Evolutionary conservation across 345 rosid species (phyloP).

Genomic region (Arabidopsis arenosa): DNA sequence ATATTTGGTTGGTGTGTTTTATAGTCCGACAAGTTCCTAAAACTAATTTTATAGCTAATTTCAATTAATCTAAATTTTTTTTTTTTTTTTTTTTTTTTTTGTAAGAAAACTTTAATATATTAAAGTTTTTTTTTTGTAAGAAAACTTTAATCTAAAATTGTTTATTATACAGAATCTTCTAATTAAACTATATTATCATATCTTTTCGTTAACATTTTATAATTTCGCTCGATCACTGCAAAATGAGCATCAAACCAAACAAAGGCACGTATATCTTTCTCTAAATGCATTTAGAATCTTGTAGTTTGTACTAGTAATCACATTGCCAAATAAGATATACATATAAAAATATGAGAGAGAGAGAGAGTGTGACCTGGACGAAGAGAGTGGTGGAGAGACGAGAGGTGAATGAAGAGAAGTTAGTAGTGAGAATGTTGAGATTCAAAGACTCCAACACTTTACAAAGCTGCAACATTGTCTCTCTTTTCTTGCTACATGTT

Average conservation of each 20-base stretch:
- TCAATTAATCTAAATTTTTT: background rate
- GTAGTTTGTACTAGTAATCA: background rate
- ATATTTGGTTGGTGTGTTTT: slow-evolving; percentile 8
- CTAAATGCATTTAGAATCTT: background rate
- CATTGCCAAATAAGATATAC: background rate
- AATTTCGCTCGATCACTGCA: background rate
- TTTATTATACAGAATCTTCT: background rate
- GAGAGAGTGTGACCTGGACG: slow-evolving; percentile 55
- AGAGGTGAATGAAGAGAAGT: slow-evolving; percentile 70
- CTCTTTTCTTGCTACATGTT: slow-evolving; percentile 77
- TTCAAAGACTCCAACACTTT: slow-evolving; percentile 83
- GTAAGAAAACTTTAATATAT: no score
- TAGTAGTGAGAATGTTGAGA: slow-evolving; percentile 79
- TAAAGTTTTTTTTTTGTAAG: no score
- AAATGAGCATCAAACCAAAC: background rate
- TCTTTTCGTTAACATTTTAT: background rate
- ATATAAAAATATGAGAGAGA: background rate
- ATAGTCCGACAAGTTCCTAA: slow-evolving; percentile 4
- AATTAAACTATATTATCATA: background rate
- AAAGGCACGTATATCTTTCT: background rate
- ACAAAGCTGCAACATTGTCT: slow-evolving; percentile 85
- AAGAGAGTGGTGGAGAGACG: slow-evolving; percentile 76
- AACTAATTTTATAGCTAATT: background rate
- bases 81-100: no score
- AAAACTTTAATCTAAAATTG: background rate